These are phyloP conservation scores for Cafeteria roenbergensis DNA, from an alignment of 108 stramenopile species.

Conservation along the genomic window DNA sequence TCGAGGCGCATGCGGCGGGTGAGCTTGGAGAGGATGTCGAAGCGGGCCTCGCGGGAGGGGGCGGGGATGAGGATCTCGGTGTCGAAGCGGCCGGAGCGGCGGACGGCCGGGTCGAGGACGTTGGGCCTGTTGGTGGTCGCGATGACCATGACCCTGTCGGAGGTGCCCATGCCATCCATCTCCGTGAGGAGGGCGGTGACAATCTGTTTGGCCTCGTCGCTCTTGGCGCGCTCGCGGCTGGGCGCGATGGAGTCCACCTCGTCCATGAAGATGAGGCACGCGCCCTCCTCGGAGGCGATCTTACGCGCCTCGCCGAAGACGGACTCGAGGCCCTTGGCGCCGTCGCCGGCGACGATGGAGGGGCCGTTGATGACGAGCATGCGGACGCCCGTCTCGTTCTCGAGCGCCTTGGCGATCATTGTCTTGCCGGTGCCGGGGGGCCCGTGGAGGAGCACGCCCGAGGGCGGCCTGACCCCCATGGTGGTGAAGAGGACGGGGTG, in stretches of 20 bases:
- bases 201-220: constrained; percentile 82
- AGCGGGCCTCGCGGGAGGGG: constrained; percentile 91
- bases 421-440: constrained; percentile 36
- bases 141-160: constrained; percentile 62
- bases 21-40: constrained; percentile 86
- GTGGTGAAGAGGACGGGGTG: background rate
- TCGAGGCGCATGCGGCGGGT: constrained; percentile 79
- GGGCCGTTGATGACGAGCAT: constrained; percentile 52
- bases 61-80: constrained; percentile 92
- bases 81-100: constrained; percentile 75
- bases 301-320: constrained; percentile 57
- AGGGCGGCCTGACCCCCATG: background rate
- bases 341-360: constrained; percentile 70
- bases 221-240: background rate
- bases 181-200: constrained; percentile 66
- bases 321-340: constrained; percentile 72
- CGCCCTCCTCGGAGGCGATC: constrained; percentile 47
- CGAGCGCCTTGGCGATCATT: constrained; percentile 38
- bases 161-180: constrained; percentile 55
- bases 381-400: constrained; percentile 38
- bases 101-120: constrained; percentile 77
- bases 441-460: constrained; percentile 38
- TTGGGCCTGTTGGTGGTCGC: constrained; percentile 81
- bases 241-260: constrained; percentile 95
- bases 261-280: constrained; percentile 93